A percentile compares a stretch with the other conserved stretches of the same genome.
phyloP scores from a whole-genome alignment of 2,329 filamentous ascomycete species.

The Exophiala phaeomuriformis region DNA sequence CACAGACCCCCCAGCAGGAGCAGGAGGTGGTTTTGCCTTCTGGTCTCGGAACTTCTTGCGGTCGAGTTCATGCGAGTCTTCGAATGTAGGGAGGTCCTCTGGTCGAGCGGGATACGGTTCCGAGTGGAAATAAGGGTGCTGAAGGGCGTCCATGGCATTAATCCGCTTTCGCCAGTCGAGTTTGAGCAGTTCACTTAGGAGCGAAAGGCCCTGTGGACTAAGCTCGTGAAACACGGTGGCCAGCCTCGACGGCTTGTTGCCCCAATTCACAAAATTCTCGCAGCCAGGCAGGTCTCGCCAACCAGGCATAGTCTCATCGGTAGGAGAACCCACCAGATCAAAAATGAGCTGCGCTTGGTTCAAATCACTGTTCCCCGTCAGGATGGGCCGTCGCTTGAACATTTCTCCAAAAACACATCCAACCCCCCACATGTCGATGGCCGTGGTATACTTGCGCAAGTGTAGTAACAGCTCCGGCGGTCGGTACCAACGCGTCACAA shows the following conservation, averaged over 20 bases:
- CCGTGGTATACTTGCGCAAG: slow-evolving; percentile 85
- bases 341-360: slow-evolving; percentile 93
- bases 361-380: slow-evolving; percentile 78
- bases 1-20: slow-evolving; percentile 83
- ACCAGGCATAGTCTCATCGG: slow-evolving; percentile 83
- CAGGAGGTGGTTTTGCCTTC: slow-evolving; percentile 75
- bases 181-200: slow-evolving; percentile 74
- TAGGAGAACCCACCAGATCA: slow-evolving; percentile 82
- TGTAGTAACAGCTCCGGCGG: slow-evolving; percentile 88
- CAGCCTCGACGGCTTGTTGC: slow-evolving; percentile 57
- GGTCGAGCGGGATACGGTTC: slow-evolving; percentile 71
- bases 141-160: slow-evolving; percentile 87
- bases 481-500: slow-evolving; percentile 95
- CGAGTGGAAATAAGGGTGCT: slow-evolving; percentile 84
- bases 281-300: slow-evolving; percentile 78
- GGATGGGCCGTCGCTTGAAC: slow-evolving; percentile 86
- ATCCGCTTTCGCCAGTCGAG: slow-evolving; percentile 84
- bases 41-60: slow-evolving; percentile 82
- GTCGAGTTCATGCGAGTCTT: slow-evolving; percentile 95
- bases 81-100: slow-evolving; percentile 80
- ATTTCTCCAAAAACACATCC: slow-evolving; percentile 99
- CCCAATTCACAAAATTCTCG: slow-evolving; percentile 62
- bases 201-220: slow-evolving; percentile 64
- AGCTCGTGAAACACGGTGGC: slow-evolving; percentile 66
- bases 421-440: slow-evolving; percentile 97